Conservation (phyloP, 1,284 basidiomycete genomes). For the Papiliotrema nemorosa region DNA sequence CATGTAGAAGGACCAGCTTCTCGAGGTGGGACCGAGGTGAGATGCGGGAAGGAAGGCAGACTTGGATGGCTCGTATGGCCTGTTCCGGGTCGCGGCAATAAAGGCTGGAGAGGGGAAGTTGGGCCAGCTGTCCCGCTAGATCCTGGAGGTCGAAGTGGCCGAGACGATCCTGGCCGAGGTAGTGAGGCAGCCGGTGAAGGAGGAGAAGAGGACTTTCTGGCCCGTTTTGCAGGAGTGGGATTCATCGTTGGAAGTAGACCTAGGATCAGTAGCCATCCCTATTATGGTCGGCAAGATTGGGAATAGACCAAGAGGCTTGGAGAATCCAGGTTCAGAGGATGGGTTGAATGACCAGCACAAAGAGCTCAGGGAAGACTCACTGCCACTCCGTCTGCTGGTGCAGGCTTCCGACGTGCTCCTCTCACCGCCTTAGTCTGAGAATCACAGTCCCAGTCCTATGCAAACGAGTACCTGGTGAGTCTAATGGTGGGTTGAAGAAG, state of each 20-base stretch:
- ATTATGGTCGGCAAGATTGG: no score
- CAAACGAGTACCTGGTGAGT: no score
- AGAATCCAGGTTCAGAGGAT: no score
- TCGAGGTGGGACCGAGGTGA: neutral
- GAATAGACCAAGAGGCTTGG: no score
- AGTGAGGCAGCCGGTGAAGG: neutral
- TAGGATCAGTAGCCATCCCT: neutral
- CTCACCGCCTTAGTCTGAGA: no score
- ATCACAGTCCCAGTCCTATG: no score
- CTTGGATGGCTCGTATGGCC: neutral
- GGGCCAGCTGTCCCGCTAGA: neutral
- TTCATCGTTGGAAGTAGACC: neutral
- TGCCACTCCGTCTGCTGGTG: no score
- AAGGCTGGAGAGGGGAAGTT: neutral
- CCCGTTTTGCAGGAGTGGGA: conserved; percentile 1
- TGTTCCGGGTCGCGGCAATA: no score
- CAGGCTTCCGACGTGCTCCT: no score
- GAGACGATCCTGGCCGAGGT: conserved; percentile 6
- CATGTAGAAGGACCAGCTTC: neutral
- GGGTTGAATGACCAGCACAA: no score
- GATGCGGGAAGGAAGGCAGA: neutral
- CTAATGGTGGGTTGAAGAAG: no score
- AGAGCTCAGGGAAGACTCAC: no score
- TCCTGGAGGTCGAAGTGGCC: neutral
- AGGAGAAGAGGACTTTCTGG: neutral